Base-by-base conservation (phyloP, 148 eudicot species). In the Camellia japonica region DNA sequence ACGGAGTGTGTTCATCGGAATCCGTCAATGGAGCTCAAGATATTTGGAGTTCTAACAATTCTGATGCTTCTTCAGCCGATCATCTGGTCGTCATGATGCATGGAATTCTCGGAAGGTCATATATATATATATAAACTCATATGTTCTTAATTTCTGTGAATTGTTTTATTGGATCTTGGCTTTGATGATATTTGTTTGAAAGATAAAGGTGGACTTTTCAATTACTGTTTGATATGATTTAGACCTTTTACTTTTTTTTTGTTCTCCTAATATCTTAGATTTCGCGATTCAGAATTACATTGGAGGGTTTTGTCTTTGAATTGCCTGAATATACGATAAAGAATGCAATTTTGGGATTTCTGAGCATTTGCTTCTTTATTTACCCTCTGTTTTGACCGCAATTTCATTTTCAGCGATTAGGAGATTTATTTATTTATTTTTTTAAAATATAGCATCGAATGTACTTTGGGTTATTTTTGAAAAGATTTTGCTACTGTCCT, bases 1-100 rank as follows among this genome's bases (percentile, higher is more conserved):
- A 82, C 67, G 92, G 81, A 13, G 88, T 93, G 14, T 90, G 93
- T 82, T 90, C 87, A 56, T 82, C 94, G 74, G 92, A 87, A 61
- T 78, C 90, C 20, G 83, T 68, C 3, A 87, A 90, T 72, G 98
- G 97, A n/a, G 92, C 89, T n/a, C 88, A 89, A 59, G 90, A 92
- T 80, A 83, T 91, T 0, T 90, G 86, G 85, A 91, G 89, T 72
- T 87, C 84, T 80, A 81, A 84, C 42, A 72, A 86, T 71, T 88
- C 90, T 0, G 87, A 81, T 82, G 83, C 81, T 76, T 78, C 90
- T 2, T 86, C 91, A 2, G 93, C 91, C 74, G 94, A 96, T 90
- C 99, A 96, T 84, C 93, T 96, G 4, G 97, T 96, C 72, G 93
- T 93, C 41, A 92, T 93, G 98, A 97, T 93, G 54, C 94, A 96